A percentile compares a stretch with the other conserved stretches of the same genome.
phyloP scores from a whole-genome alignment of 2,329 filamentous ascomycete genomes.

The Aspergillus sp. region DNA sequence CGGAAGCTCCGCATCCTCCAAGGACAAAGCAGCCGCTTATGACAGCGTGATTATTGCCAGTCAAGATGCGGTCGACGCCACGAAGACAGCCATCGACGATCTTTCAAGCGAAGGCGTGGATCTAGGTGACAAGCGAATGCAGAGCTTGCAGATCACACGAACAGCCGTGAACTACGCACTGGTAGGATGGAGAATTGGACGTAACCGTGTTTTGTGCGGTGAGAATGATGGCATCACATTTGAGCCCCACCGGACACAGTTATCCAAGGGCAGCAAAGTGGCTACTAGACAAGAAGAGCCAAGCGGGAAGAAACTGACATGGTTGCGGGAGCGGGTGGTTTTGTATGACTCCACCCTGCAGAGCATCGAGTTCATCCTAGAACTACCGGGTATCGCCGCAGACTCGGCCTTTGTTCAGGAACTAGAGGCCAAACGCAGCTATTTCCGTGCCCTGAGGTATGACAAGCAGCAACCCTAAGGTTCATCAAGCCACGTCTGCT shows the following conservation, averaged over 20 bases:
- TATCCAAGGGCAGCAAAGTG: constrained; percentile 58
- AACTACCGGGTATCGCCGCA: constrained; percentile 85
- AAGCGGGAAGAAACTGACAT: constrained; percentile 74
- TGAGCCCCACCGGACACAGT: constrained; percentile 49
- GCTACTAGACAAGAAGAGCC: constrained; percentile 65
- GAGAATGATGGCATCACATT: constrained; percentile 73
- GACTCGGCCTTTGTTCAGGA: constrained; percentile 77
- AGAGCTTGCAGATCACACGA: constrained; percentile 87
- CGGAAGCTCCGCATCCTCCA: constrained; percentile 46
- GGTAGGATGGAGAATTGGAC: constrained; percentile 91
- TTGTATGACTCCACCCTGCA: constrained; percentile 90
- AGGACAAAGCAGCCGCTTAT: constrained; percentile 81
- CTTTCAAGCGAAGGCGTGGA: constrained; percentile 80
- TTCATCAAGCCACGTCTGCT: constrained; percentile 9
- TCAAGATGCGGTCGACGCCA: constrained; percentile 92
- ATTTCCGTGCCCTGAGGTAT: constrained; percentile 88
- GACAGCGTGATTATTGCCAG: constrained; percentile 88
- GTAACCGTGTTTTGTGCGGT: constrained; percentile 89
- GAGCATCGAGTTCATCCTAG: constrained; percentile 86
- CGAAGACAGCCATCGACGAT: constrained; percentile 91
- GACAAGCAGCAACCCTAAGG: constrained; percentile 26
- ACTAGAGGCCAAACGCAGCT: constrained; percentile 76
- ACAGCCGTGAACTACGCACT: constrained; percentile 94
- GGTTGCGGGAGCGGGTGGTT: constrained; percentile 82
- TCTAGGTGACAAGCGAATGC: constrained; percentile 84